phyloP scores from a whole-genome alignment of 1,284 basidiomycete genomes.

The Ceratobasidium sp. region DNA sequence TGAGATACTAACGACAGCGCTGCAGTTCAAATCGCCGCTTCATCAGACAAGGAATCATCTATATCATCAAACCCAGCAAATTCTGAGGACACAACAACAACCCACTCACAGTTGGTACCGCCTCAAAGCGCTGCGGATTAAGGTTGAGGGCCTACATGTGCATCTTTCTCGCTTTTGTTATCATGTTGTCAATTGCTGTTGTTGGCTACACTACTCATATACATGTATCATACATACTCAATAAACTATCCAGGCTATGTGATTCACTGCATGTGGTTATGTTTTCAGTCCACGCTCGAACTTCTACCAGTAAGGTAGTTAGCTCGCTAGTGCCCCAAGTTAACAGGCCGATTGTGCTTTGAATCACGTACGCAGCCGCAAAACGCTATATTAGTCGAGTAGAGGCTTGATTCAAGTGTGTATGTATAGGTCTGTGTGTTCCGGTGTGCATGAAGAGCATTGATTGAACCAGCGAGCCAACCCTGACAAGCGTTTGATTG shows the following conservation, averaged over 20 bases:
- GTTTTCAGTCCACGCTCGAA: background rate
- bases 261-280: background rate
- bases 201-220: slow-evolving; percentile 15
- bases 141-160: background rate
- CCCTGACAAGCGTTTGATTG: slow-evolving; percentile 8
- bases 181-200: slow-evolving; percentile 8
- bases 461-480: background rate
- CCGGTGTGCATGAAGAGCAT: background rate
- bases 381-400: too few species aligned
- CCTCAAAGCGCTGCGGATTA: background rate
- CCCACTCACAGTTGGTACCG: slow-evolving; percentile 6
- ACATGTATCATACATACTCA: slow-evolving; percentile 25
- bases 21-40: slow-evolving; percentile 23
- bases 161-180: slow-evolving; percentile 15
- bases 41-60: slow-evolving; percentile 1
- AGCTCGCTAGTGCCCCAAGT: background rate
- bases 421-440: background rate
- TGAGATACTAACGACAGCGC: background rate
- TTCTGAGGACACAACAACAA: background rate
- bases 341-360: background rate
- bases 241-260: background rate
- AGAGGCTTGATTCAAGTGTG: background rate
- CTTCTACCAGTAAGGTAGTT: background rate
- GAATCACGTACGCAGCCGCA: background rate
- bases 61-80: background rate